Evolutionary conservation across 2,329 filamentous ascomycete species (phyloP).

Genomic region (Samsoniella hepiali): DNA sequence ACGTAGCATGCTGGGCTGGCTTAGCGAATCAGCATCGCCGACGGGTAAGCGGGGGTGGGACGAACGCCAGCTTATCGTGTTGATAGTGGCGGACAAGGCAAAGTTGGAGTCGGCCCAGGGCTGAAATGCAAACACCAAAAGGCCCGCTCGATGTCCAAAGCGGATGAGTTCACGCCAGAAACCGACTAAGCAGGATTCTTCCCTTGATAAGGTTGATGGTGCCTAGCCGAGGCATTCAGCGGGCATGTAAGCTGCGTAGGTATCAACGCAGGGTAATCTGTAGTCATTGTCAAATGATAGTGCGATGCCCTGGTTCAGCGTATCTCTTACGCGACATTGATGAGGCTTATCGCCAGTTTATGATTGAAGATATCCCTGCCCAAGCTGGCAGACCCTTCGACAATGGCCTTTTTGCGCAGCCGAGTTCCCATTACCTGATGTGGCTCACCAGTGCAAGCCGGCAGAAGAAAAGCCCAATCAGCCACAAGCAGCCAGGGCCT

Average conservation of each 20-base stretch:
- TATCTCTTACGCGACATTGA: neutral
- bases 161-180: neutral
- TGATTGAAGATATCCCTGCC: neutral
- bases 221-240: neutral
- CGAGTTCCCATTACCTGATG: slow-evolving; percentile 14
- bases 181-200: neutral
- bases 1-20: slow-evolving; percentile 10
- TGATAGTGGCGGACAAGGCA: slow-evolving; percentile 3
- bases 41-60: slow-evolving; percentile 9
- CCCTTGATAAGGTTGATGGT: neutral
- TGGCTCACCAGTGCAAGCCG: slow-evolving; percentile 4
- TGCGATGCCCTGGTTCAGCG: neutral
- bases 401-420: neutral
- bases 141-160: neutral
- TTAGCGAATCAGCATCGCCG: slow-evolving; percentile 1
- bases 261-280: neutral
- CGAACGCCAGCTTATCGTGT: neutral
- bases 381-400: neutral
- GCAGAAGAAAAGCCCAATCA: neutral
- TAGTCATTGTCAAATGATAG: neutral
- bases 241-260: neutral
- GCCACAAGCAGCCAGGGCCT: slow-evolving; percentile 7
- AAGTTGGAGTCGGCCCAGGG: neutral
- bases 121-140: neutral
- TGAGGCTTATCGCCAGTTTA: neutral